These are phyloP conservation scores for Penicillium sp. DNA, from an alignment of 2,329 filamentous ascomycete species.

Conservation along the genomic window DNA sequence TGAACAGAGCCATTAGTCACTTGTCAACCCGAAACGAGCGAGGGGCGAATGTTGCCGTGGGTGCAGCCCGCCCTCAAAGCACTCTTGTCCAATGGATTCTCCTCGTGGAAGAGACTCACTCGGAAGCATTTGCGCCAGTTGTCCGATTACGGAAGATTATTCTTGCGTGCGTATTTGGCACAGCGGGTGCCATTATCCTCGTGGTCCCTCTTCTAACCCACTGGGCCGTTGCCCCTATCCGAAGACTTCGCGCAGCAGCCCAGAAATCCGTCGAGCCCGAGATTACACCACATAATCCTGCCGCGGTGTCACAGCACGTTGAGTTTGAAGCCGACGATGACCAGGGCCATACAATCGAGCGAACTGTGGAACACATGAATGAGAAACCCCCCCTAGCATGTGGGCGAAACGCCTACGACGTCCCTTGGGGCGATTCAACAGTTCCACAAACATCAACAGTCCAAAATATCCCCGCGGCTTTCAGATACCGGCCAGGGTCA, in stretches of 20 bases:
- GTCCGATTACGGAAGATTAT: slow-evolving; percentile 74
- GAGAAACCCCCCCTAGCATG: slow-evolving; percentile 13
- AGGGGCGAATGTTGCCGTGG: slow-evolving; percentile 69
- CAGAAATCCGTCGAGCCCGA: slow-evolving; percentile 68
- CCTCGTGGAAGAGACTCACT: slow-evolving; percentile 71
- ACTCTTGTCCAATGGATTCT: slow-evolving; percentile 77
- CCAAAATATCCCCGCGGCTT: slow-evolving; percentile 48
- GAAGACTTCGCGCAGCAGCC: slow-evolving; percentile 72
- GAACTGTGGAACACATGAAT: slow-evolving; percentile 6
- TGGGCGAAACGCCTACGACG: slow-evolving; percentile 19
- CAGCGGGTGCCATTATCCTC: slow-evolving; percentile 69
- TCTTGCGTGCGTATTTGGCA: slow-evolving; percentile 81
- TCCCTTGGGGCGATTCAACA: slow-evolving; percentile 14
- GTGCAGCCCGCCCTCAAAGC: slow-evolving; percentile 70
- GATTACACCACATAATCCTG: slow-evolving; percentile 21
- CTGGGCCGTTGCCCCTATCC: slow-evolving; percentile 76
- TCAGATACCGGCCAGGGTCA: slow-evolving; percentile 81
- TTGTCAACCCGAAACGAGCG: slow-evolving; percentile 74
- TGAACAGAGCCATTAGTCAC: slow-evolving; percentile 68
- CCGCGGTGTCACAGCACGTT: neutral
- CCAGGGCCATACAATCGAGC: neutral
- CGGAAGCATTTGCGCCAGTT: slow-evolving; percentile 76
- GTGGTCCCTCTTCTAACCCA: slow-evolving; percentile 78
- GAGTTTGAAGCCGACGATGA: neutral
- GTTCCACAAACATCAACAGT: neutral